A percentile compares a stretch with the other conserved stretches of the same genome.
Evolutionary conservation across 192 early-diverging fungal species (phyloP).

Genomic region (Linnemannia hyalina): DNA sequence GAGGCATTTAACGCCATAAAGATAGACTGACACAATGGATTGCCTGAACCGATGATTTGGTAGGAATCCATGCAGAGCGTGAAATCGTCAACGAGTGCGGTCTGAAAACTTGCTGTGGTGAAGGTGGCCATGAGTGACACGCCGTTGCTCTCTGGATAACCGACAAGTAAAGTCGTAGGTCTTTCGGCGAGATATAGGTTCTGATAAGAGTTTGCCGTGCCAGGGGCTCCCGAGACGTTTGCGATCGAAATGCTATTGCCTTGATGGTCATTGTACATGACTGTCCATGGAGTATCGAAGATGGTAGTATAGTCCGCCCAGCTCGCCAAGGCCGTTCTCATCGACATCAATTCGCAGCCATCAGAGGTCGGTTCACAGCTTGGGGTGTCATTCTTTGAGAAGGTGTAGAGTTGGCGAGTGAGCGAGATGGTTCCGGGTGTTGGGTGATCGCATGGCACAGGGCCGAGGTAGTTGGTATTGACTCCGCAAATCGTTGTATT

Average conservation of each 20-base stretch:
- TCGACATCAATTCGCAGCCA: background rate
- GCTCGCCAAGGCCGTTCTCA: background rate
- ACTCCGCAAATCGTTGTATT: background rate
- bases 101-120: slow-evolving; percentile 1
- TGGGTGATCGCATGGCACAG: slow-evolving; percentile 2
- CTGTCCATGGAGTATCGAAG: slow-evolving; percentile 1
- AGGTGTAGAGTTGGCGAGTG: slow-evolving; percentile 5
- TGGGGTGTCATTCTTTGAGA: background rate
- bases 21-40: background rate
- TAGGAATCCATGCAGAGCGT: background rate
- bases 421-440: slow-evolving; percentile 2
- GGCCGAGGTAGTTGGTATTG: background rate
- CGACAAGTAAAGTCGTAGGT: background rate
- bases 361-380: background rate
- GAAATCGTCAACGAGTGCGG: background rate
- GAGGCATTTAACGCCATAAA: background rate
- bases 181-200: background rate
- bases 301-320: background rate
- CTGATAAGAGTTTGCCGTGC: too few relatives aligned
- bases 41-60: background rate
- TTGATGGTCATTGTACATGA: slow-evolving; percentile 7
- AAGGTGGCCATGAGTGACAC: slow-evolving; percentile 2
- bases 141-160: background rate
- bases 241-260: slow-evolving; percentile 1
- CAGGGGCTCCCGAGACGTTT: background rate